Base-by-base conservation (phyloP, 176 grass and related monocot species). In the Avena atlantica region DNA sequence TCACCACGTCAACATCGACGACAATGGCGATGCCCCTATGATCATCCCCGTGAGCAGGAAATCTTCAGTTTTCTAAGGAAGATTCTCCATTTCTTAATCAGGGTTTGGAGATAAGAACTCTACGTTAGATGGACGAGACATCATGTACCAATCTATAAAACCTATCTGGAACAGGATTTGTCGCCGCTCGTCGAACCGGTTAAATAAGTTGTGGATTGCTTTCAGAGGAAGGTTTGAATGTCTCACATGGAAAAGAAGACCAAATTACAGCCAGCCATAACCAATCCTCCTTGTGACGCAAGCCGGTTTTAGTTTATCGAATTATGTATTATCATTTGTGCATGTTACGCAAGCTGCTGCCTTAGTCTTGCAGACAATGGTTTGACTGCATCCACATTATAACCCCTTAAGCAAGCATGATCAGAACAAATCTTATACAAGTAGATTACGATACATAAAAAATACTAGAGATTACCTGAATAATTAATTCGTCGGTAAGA, bases 161-260 rank as follows among this genome's bases (percentile, higher is more conserved):
- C 53, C 78, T 47, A 78, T 88, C 70, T 78, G 86, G 12, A 91
- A 70, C 78, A 82, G 62, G 69, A 88, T 62, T 85, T 88, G 86
- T 86, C 86, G 77, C 79, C 42, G 16, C 59, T 87, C 84, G 19
- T 83, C 59, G 57, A 80, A 79, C 84, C 8, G 65, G 74, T 57
- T 80, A 84, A 44, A 53, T 87, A 87, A 10, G 66, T 2, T 31
- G 29, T 4, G 9, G 64, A 83, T 89, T 90, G 89, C 94, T 83
- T 96, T 86, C 87, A 36, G 72, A 84, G 53, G 62, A 86, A 88
- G 87, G 79, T 91, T 88, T 86, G 71, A 88, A 85, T 53, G 70
- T 29, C 86, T 76, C 86, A 4, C 78, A 78, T 57, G 50, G 44
- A 82, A 82, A 82, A 47, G 63, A 61, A 44, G 76, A 63, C 78